These are phyloP conservation scores for Leersia perrieri DNA, from an alignment of 176 grass and related monocot species.

Conservation along the genomic window DNA sequence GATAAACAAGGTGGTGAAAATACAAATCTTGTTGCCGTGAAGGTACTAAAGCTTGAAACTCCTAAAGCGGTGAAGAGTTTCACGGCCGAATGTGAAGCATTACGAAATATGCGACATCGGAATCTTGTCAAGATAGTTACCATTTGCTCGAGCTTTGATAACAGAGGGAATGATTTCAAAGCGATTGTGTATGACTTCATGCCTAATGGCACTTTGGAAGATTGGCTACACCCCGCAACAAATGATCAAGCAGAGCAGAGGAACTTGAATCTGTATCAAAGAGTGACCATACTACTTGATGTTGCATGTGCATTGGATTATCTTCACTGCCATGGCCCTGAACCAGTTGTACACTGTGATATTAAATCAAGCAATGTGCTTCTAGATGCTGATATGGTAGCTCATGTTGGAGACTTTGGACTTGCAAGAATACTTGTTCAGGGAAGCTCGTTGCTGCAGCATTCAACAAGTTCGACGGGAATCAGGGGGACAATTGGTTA, in stretches of 20 bases:
- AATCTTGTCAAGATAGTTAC: conserved; percentile 38
- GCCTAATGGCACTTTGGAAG: conserved; percentile 11
- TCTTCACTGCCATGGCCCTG: too few species aligned
- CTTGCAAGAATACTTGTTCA: too few species aligned
- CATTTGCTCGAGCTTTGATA: conserved; percentile 30
- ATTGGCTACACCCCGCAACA: conserved; percentile 25
- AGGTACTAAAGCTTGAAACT: conserved; percentile 32
- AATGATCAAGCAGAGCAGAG: not conserved
- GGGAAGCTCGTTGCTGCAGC: too few species aligned
- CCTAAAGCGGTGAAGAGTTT: conserved; percentile 21
- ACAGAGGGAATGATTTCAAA: conserved; percentile 31
- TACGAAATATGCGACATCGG: not conserved
- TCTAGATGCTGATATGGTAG: too few species aligned
- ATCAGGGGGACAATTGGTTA: too few species aligned
- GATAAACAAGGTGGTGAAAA: not conserved
- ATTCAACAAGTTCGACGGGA: too few species aligned
- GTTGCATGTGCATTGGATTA: too few species aligned
- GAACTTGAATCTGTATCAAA: not conserved
- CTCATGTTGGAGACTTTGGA: too few species aligned
- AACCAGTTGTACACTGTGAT: too few species aligned
- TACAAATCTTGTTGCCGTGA: conserved; percentile 21
- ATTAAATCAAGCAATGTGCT: too few species aligned
- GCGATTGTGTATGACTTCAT: conserved; percentile 35
- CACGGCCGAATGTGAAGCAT: conserved; percentile 31
- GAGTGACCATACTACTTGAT: too few species aligned